Evolutionary conservation across 2,329 filamentous ascomycete species (phyloP), one percentile per base, ranked within the genome.

Genomic region (Zasmidium citrigriseum): DNA sequence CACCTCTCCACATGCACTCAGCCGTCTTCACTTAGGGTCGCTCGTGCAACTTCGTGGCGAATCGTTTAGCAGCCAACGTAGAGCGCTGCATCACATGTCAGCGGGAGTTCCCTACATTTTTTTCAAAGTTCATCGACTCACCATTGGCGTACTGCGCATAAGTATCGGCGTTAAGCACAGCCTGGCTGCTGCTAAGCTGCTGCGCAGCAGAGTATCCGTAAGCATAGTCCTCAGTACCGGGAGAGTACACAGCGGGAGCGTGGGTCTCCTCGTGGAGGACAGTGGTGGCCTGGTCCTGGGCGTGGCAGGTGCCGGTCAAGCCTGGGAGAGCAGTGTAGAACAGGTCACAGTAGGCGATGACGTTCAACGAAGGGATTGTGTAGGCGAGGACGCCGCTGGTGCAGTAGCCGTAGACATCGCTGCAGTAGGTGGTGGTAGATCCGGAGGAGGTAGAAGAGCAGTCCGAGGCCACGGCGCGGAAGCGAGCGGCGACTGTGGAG

Each of bases 241-340:
- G 83, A 61, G 63, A 70, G 60, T 75, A 80, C 12, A 82, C 77
- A 73, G 75, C 78, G 69, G 80, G 73, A n/a, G 81, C 78, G 68
- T 89, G 87, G 9, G 86, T 88, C 64, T 80, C 77, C 77, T 90
- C 87, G 67, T 90, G 87, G 14, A 90, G 72, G 27, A 80, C 80
- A 14, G 86, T 89, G 11, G 82, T 86, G 2, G 83, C 84, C 48
- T 87, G 84, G 68, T 89, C 87, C 73, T 89, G 86, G 2, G 67
- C 80, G 69, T 89, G 85, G 76, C 87, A 90, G 1, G 70, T 73
- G 9, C 64, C 65, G 9, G 80, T 75, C 25, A 84, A 58, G 1
- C 78, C 76, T 0, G 83, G 77, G 9, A 89, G 77, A 12, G 71
- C 75, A 46, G 68, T 80, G 76, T 86, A 89, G 74, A 82, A 86